Conservation (phyloP, 495 filamentous ascomycete species). For the Talaromyces ruber region DNA sequence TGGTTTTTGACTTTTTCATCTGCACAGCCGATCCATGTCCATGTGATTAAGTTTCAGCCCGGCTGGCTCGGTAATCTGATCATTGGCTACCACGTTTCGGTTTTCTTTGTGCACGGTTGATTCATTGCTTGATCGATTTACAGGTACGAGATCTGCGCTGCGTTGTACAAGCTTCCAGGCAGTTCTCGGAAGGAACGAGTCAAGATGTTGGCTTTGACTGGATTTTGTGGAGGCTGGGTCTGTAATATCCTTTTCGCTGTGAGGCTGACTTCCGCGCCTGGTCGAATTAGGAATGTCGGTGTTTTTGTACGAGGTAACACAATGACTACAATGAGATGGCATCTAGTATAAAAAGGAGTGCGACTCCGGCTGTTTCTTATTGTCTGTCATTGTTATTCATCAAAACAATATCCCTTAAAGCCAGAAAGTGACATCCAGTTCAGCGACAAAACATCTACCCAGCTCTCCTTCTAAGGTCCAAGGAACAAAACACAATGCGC, state of each 20-base stretch:
- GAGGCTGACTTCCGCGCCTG: background rate
- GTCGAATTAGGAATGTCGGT: background rate
- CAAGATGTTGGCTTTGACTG: background rate
- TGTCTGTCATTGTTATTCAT: background rate
- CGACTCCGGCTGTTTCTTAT: background rate
- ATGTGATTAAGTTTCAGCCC: background rate
- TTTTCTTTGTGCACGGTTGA: background rate
- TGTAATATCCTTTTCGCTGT: background rate
- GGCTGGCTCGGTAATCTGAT: background rate
- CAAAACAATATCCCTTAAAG: background rate
- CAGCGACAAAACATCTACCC: background rate
- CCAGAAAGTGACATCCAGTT: background rate
- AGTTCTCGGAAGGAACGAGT: background rate
- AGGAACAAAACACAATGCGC: background rate
- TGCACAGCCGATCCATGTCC: background rate
- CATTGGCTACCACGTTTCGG: background rate
- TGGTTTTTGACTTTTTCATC: background rate
- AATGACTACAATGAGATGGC: background rate
- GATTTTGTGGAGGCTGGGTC: background rate
- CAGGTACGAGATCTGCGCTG: background rate
- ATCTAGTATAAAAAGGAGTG: background rate
- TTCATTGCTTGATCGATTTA: background rate
- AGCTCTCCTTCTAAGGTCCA: background rate
- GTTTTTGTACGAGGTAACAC: background rate
- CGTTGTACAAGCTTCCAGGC: background rate